Evolutionary conservation across 2,329 filamentous ascomycete genomes (phyloP), one percentile per base, ranked within the genome.

Genomic region (Sclerotinia subarctica): DNA sequence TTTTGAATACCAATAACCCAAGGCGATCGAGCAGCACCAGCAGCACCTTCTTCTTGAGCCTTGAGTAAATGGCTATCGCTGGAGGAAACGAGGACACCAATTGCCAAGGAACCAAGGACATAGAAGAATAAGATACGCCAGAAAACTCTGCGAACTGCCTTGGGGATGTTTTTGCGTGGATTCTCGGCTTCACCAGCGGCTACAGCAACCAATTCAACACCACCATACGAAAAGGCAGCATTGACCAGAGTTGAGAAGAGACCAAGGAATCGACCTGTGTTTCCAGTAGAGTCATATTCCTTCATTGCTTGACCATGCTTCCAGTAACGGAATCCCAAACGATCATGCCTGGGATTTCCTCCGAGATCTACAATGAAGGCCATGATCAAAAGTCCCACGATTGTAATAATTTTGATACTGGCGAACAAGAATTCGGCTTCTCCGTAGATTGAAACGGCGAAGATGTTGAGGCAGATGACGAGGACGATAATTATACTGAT

Each of bases 361-460:
- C 92, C 93, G 0, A 95, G 80, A 89, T 95, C 94, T 71, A 88
- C 87, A 71, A 96, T 84, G 75, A 96, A 92, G 2, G 92, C 94
- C 80, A 92, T 94, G 71, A 87, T 74, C 72, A 94, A 84, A 63
- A 94, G 82, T 1, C 86, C 90, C 47, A 93, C 78, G 69, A 86
- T 86, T 51, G 86, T 79, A 21, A 87, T 72, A 24, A 87, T 81
- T 74, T 88, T 87, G 68, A 84, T 80, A 10, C 83, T 75, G 7
- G 87, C 83, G 60, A 85, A 83, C 80, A 86, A 85, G 72, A 90
- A 90, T 74, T 90, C 87, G 2, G 85, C 81, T 74, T 87, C 84
- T 52, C 85, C 85, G 70, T 87, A 88, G 78, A 82, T 86, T 68
- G 83, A 79, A 42, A 88, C 82, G 5, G 83, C 83, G 70, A 88